Base-by-base conservation (phyloP, 352 stramenopile genomes). In the Blastocystis sp. region DNA sequence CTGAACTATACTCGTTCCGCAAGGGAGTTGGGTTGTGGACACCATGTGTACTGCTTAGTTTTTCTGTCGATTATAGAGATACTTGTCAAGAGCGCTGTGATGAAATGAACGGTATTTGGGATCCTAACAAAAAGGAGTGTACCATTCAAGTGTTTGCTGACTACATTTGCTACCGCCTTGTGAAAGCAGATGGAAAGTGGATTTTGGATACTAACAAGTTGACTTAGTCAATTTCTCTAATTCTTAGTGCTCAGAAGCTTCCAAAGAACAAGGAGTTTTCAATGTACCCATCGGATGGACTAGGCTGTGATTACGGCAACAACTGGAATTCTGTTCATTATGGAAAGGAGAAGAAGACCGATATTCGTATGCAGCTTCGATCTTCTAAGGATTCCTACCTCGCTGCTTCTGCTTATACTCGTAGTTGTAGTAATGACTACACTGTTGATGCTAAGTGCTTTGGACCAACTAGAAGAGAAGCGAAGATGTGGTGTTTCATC, bases 281-380 rank as follows among this genome's bases (percentile, higher is more conserved):
- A 30, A 53, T 84, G 17, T 53, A 66, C 0, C 42, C 56, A 11
- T 84, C 73, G 6, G 73, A 84, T 35, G 73, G 73, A 24, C 42
- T 84, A 11, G 73, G 73, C 33, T 84, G 73, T 57, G 73, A 84
- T 57, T 84, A 68, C 51, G 73, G 73, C 0, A 84, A 84, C 51
- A 84, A 84, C 73, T 84, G 73, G 73, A 84, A 84, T 35, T 84
- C 73, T 5, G 15, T 84, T 30, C 73, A 84, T 27, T 84, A 84
- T 42, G 48, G 48, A 48, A 84, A 84, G 48, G 42, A 66, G 33
- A 66, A 66, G 73, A 48, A 44, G 17, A 53, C 73, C 24, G 33
- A 54, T 44, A 56, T 84, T n/a, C 73, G 42, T 17, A 42, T 84
- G 27, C 22, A 84, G 73, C 51, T 84, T 30, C 73, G 73, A 6